Conservation (phyloP, 176 grass and related monocot genomes). For the Bothriochloa decipiens region DNA sequence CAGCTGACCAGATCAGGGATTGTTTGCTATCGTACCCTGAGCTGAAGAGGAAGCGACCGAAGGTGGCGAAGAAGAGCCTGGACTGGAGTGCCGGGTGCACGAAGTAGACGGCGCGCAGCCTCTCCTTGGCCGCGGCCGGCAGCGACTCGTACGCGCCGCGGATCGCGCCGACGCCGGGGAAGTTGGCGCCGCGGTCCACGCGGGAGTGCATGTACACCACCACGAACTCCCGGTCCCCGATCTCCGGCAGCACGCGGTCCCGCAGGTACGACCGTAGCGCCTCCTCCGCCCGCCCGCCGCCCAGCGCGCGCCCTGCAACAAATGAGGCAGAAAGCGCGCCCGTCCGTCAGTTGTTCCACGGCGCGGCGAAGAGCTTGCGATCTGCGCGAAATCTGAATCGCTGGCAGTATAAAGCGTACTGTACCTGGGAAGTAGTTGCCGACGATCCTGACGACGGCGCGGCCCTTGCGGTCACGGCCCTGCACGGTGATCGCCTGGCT, state of each 20-base stretch:
- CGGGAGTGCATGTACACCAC: slow-evolving; percentile 80
- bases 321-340: background rate
- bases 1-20: background rate
- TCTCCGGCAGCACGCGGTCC: slow-evolving; percentile 52
- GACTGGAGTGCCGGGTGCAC: slow-evolving; percentile 84
- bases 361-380: background rate
- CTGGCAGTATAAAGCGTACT: accelerated
- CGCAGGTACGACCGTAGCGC: slow-evolving; percentile 55
- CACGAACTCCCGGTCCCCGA: slow-evolving; percentile 58
- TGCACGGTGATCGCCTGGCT: slow-evolving; percentile 67
- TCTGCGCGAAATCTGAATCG: background rate
- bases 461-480: slow-evolving; percentile 60
- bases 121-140: slow-evolving; percentile 41
- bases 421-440: slow-evolving; percentile 83
- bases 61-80: slow-evolving; percentile 87
- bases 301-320: slow-evolving; percentile 60
- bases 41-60: slow-evolving; percentile 85
- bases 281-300: slow-evolving; percentile 54
- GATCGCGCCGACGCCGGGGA: slow-evolving; percentile 69
- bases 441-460: slow-evolving; percentile 73
- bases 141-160: slow-evolving; percentile 66
- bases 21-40: slow-evolving; percentile 37
- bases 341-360: background rate
- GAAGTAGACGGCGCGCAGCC: slow-evolving; percentile 80
- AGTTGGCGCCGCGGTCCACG: slow-evolving; percentile 66